These are phyloP conservation scores for Bullera alba DNA, from an alignment of 768 basidiomycete genomes.

Conservation along the genomic window DNA sequence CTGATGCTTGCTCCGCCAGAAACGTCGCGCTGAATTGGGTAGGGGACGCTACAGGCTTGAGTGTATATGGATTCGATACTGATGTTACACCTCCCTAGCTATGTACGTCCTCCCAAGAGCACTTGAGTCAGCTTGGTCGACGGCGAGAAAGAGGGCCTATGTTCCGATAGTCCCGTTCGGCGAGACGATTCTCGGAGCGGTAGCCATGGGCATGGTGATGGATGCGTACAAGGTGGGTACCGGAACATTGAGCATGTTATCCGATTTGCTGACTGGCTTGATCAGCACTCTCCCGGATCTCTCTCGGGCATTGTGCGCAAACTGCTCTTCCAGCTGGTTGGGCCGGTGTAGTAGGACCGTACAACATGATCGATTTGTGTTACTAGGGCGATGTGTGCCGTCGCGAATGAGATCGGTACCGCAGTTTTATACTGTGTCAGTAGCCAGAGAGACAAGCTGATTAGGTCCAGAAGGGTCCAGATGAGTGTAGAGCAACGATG, in stretches of 20 bases:
- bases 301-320: slow-evolving; percentile 36
- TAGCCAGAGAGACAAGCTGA: too few species aligned
- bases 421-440: too few species aligned
- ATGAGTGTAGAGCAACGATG: too few species aligned
- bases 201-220: slow-evolving; percentile 91
- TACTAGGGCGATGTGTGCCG: neutral
- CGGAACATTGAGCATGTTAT: neutral
- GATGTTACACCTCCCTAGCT: slow-evolving; percentile 22
- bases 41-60: slow-evolving; percentile 67
- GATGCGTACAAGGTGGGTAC: slow-evolving; percentile 46
- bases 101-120: slow-evolving; percentile 65
- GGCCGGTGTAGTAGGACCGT: slow-evolving; percentile 27
- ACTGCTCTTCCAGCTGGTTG: slow-evolving; percentile 41
- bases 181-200: slow-evolving; percentile 53
- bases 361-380: neutral
- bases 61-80: neutral
- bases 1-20: slow-evolving; percentile 24
- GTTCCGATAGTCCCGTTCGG: slow-evolving; percentile 52
- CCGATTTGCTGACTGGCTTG: neutral
- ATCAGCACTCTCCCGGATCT: slow-evolving; percentile 38
- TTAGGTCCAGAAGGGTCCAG: too few species aligned
- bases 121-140: slow-evolving; percentile 82
- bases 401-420: too few species aligned
- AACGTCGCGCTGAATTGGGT: slow-evolving; percentile 81
- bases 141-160: slow-evolving; percentile 65